phyloP scores from a whole-genome alignment of 768 basidiomycete species.

The Auricularia sp. region DNA sequence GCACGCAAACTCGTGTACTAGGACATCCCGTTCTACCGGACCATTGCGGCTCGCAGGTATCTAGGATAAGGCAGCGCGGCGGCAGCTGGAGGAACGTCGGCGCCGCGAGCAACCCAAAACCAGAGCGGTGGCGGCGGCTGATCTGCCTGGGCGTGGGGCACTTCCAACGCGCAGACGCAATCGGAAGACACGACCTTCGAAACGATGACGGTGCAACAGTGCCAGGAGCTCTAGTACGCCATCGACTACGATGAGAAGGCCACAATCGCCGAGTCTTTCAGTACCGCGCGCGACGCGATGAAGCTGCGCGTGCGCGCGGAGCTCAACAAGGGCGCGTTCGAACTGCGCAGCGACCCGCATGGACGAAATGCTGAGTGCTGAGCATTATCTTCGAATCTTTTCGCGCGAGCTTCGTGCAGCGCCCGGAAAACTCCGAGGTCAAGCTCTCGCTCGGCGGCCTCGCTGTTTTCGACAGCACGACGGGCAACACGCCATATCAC shows the following conservation, averaged over 20 bases:
- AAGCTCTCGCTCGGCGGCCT: slow-evolving; percentile 79
- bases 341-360: slow-evolving; percentile 68
- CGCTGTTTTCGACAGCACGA: slow-evolving; percentile 87
- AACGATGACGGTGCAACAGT: slow-evolving; percentile 50
- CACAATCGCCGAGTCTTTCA: slow-evolving; percentile 57
- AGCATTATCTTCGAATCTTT: slow-evolving; percentile 84
- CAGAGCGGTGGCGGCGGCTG: slow-evolving; percentile 20
- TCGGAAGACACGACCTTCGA: slow-evolving; percentile 47
- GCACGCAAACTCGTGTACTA: slow-evolving; percentile 84
- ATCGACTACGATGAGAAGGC: slow-evolving; percentile 88
- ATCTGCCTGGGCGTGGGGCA: slow-evolving; percentile 71
- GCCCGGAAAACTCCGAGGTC: slow-evolving; percentile 79
- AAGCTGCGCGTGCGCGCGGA: slow-evolving; percentile 66
- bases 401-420: slow-evolving; percentile 71
- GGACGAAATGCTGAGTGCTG: slow-evolving; percentile 56
- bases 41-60: slow-evolving; percentile 79
- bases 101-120: slow-evolving; percentile 41
- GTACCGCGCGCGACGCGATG: slow-evolving; percentile 69
- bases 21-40: slow-evolving; percentile 94
- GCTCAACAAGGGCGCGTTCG: slow-evolving; percentile 81
- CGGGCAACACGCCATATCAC: slow-evolving; percentile 63
- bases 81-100: slow-evolving; percentile 60
- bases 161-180: slow-evolving; percentile 23
- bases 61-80: slow-evolving; percentile 65
- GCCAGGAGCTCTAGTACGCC: slow-evolving; percentile 78